Evolutionary conservation across 139 green algal genomes (phyloP).

Genomic region (Micractinium conductrix): DNA sequence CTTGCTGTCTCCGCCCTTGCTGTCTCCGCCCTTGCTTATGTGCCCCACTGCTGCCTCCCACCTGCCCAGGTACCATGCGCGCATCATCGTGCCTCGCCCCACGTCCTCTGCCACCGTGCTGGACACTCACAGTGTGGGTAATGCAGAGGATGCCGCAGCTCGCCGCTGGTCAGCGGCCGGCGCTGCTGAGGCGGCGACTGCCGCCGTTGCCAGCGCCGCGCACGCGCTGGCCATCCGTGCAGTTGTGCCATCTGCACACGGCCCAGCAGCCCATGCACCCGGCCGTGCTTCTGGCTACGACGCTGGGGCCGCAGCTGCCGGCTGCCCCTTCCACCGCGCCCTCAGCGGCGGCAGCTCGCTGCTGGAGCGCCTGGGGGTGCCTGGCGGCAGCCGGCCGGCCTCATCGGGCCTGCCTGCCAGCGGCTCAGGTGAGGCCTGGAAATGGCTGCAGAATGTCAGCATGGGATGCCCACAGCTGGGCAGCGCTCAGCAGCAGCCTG

Average conservation of each 20-base stretch:
- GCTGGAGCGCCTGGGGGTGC: conserved; percentile 13
- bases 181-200: not conserved
- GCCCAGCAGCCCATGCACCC: not conserved
- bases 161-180: not conserved
- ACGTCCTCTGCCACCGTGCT: not conserved
- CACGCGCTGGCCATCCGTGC: too few species aligned
- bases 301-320: not conserved
- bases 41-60: not conserved
- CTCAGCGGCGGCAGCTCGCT: not conserved
- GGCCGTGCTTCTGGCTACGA: not conserved
- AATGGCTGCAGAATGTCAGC: too few species aligned
- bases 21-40: too few species aligned
- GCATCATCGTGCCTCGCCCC: conserved; percentile 8
- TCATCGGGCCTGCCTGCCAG: not conserved
- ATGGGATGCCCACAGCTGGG: too few species aligned
- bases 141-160: too few species aligned
- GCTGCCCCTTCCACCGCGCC: conserved; percentile 23
- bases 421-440: not conserved
- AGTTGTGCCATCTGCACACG: too few species aligned
- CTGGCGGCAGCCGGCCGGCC: not conserved
- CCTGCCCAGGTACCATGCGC: not conserved
- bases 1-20: too few species aligned
- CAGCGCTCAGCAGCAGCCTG: too few species aligned
- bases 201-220: not conserved
- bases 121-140: too few species aligned